Evolutionary conservation across 2,329 filamentous ascomycete species (phyloP).

Genomic region (Emericellopsis cladophorae): DNA sequence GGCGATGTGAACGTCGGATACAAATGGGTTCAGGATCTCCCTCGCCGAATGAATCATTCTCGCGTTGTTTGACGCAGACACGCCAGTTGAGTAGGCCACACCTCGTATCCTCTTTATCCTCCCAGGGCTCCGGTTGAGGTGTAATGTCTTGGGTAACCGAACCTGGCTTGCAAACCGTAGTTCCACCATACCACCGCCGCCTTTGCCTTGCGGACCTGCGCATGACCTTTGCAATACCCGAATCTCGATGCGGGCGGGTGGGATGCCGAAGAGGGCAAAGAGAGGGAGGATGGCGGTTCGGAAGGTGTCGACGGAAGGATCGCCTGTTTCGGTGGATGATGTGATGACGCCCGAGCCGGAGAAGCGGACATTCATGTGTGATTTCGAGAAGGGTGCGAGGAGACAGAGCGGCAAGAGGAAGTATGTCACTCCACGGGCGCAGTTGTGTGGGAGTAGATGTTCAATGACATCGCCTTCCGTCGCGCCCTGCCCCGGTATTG

Average conservation of each 20-base stretch:
- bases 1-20: conserved; percentile 83
- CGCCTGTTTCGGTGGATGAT: conserved; percentile 66
- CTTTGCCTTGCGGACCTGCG: conserved; percentile 58
- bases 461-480: conserved; percentile 60
- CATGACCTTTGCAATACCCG: conserved; percentile 72
- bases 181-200: conserved; percentile 87
- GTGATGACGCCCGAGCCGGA: conserved; percentile 89
- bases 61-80: conserved; percentile 84
- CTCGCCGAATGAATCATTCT: conserved; percentile 88
- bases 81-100: conserved; percentile 87
- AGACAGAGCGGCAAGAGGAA: conserved; percentile 84
- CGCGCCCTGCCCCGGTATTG: conserved; percentile 62
- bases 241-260: conserved; percentile 67
- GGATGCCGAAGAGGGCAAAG: conserved; percentile 82
- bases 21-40: conserved; percentile 74
- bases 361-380: conserved; percentile 80
- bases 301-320: conserved; percentile 86
- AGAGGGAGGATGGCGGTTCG: conserved; percentile 85
- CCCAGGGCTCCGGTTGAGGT: conserved; percentile 70
- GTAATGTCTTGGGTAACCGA: conserved; percentile 83
- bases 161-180: conserved; percentile 89
- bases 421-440: conserved; percentile 75
- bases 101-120: conserved; percentile 80
- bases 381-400: conserved; percentile 85
- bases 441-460: conserved; percentile 67